phyloP scores from a whole-genome alignment of 495 filamentous ascomycete species.

The Xylona heveae region DNA sequence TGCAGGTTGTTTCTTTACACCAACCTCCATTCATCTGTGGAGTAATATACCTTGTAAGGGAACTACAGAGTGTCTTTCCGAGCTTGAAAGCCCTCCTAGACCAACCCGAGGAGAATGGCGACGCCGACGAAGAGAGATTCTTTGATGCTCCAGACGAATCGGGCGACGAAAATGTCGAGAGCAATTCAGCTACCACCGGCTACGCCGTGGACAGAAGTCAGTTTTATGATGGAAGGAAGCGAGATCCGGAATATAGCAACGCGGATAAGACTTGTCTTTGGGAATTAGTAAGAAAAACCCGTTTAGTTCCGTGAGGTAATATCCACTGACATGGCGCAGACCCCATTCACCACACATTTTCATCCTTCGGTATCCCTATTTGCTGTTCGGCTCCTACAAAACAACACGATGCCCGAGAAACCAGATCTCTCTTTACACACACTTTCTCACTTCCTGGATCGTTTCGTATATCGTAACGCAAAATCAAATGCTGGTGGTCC shows the following conservation, averaged over 20 bases:
- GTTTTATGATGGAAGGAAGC: conserved; percentile 67
- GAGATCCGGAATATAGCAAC: conserved; percentile 77
- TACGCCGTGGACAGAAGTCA: conserved; percentile 5
- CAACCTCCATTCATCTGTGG: conserved; percentile 86
- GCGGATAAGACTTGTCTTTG: conserved; percentile 80
- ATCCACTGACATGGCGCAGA: conserved; percentile 11
- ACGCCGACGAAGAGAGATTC: conserved; percentile 54
- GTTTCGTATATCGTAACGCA: conserved; percentile 85
- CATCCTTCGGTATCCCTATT: conserved; percentile 92
- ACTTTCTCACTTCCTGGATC: conserved; percentile 85
- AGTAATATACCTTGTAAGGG: conserved; percentile 65
- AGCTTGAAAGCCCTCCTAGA: conserved; percentile 51
- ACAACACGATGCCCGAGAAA: conserved; percentile 52
- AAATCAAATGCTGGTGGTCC: conserved; percentile 37
- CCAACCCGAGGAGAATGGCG: conserved; percentile 45
- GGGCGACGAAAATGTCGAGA: conserved; percentile 15
- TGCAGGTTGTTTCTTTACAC: conserved; percentile 71
- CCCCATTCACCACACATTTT: conserved; percentile 64
- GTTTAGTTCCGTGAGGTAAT: neutral
- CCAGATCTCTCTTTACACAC: conserved; percentile 76
- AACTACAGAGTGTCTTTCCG: conserved; percentile 55
- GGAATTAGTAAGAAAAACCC: conserved; percentile 45
- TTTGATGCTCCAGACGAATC: conserved; percentile 41
- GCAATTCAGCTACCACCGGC: conserved; percentile 7
- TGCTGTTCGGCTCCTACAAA: conserved; percentile 42